Percentiles rank a stretch among this genome's conserved stretches.
phyloP scores from a whole-genome alignment of 306 rosid genomes.

The Corylus avellana region DNA sequence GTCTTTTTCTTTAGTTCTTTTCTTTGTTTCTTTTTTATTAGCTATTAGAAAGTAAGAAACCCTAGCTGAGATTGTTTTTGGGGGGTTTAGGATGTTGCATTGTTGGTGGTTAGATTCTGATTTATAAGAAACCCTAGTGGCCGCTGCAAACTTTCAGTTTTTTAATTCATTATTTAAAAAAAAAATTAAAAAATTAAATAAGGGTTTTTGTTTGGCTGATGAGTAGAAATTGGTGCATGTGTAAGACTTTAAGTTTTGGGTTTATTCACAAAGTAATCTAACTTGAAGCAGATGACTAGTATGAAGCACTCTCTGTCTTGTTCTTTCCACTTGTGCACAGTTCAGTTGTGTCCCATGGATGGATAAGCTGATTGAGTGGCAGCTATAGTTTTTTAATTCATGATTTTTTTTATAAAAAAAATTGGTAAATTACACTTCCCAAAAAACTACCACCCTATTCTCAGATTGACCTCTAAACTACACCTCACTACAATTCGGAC shows the following conservation, averaged over 20 bases:
- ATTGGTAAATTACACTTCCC: too few species aligned
- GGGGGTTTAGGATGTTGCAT: not conserved
- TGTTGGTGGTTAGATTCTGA: not conserved
- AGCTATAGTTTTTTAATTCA: too few species aligned
- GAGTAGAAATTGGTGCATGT: too few species aligned
- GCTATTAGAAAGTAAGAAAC: not conserved
- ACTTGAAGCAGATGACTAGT: not conserved
- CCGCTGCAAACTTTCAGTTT: not conserved
- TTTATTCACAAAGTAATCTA: not conserved
- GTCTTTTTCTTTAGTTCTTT: slow-evolving; percentile 32
- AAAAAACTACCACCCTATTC: too few species aligned
- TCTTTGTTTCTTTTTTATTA: too few species aligned
- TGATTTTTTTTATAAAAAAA: too few species aligned
- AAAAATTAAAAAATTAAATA: not conserved
- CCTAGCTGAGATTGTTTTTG: not conserved
- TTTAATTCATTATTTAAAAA: not conserved
- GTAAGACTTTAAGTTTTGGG: too few species aligned
- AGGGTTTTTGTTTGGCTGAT: not conserved
- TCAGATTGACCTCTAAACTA: too few species aligned
- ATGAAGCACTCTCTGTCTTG: not conserved
- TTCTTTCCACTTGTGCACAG: not conserved
- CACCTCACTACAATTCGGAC: too few species aligned
- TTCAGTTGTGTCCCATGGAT: too few species aligned
- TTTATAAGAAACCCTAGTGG: not conserved
- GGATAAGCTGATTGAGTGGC: too few species aligned